phyloP scores from a whole-genome alignment of 345 rosid genomes.

The Ailanthus altissimus region DNA sequence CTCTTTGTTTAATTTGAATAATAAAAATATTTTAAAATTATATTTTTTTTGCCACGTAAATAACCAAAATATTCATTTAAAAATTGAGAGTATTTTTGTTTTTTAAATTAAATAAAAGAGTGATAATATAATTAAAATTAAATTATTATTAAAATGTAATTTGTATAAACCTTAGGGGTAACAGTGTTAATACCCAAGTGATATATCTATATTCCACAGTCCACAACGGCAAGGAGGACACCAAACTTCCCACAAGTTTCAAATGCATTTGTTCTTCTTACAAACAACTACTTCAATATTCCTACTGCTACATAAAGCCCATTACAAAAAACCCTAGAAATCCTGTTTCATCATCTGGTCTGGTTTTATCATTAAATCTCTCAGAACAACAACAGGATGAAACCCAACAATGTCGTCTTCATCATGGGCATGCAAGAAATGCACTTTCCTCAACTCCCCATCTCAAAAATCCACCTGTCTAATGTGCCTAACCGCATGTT shows the following conservation, averaged over 20 bases:
- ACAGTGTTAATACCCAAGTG: too few species aligned
- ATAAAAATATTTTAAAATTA: too few species aligned
- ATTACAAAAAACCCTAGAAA: conserved; percentile 25
- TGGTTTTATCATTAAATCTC: background rate
- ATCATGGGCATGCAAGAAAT: conserved; percentile 82
- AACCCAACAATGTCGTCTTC: conserved; percentile 26
- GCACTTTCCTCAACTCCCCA: conserved; percentile 87
- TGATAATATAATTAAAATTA: too few species aligned
- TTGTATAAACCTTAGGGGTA: too few species aligned
- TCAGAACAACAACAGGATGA: background rate
- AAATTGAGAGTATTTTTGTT: too few species aligned
- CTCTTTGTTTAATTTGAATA: too few species aligned
- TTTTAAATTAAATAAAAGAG: too few species aligned
- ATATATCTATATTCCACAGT: too few species aligned
- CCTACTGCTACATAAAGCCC: background rate
- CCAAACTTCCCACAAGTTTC: background rate
- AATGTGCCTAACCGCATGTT: conserved; percentile 53
- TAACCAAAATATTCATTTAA: too few species aligned
- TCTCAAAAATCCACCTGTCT: conserved; percentile 60
- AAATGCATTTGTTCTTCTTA: conserved; percentile 15
- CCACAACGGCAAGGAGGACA: background rate
- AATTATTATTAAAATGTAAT: too few species aligned
- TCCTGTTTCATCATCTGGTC: background rate
- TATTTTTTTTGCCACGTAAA: too few species aligned
- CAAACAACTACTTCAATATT: background rate